A percentile compares a stretch with the other conserved stretches of the same genome.
Evolutionary conservation across 2,329 filamentous ascomycete genomes (phyloP).

Genomic region (Pyricularia grisea): DNA sequence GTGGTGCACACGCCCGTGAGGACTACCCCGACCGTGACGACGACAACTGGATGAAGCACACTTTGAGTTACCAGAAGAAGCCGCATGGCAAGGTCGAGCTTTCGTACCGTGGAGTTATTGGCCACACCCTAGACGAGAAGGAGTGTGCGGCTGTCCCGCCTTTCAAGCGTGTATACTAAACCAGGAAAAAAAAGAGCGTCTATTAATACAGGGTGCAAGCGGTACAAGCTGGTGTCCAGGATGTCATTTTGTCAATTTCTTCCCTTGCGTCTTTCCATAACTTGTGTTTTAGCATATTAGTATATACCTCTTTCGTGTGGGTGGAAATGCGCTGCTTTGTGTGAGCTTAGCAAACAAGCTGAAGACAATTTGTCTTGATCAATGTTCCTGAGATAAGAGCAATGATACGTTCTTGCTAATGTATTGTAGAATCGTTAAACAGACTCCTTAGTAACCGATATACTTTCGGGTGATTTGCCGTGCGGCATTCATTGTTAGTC

Average conservation of each 20-base stretch:
- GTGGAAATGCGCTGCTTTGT: background rate
- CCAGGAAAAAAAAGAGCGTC: background rate
- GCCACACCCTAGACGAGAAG: constrained; percentile 79
- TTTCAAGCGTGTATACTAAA: constrained; percentile 88
- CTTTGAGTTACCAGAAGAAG: constrained; percentile 87
- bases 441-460: background rate
- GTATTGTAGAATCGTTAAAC: too few relatives aligned
- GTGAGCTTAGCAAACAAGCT: background rate
- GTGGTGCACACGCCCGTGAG: constrained; percentile 94
- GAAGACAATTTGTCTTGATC: background rate
- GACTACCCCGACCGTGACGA: constrained; percentile 95
- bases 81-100: constrained; percentile 83
- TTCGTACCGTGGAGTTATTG: constrained; percentile 74
- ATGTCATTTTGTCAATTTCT: background rate
- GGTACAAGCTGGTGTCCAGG: background rate
- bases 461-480: background rate
- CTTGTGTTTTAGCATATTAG: background rate
- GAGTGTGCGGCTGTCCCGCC: constrained; percentile 96
- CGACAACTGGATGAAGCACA: constrained; percentile 99
- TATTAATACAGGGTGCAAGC: background rate
- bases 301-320: background rate
- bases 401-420: too few relatives aligned
- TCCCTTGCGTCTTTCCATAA: background rate
- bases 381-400: background rate
- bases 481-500: too few relatives aligned